Evolutionary conservation across 129 eudicot genomes (phyloP).

Genomic region (Chrysanthemum lavandulifolium): DNA sequence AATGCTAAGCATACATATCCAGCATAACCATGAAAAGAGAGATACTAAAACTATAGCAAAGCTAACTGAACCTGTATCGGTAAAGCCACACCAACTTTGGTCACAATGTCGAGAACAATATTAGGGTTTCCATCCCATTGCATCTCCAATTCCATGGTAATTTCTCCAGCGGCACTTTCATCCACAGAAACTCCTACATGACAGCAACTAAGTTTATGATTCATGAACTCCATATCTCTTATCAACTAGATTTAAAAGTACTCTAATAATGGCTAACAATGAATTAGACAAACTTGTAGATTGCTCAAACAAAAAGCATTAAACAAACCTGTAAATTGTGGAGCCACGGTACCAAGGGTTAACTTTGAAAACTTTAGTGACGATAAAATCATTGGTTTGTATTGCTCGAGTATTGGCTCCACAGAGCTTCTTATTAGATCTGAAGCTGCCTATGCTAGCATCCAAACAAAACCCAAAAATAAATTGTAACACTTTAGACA

Average conservation of each 20-base stretch:
- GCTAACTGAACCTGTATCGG: conserved; percentile 67
- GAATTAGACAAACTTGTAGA: too few species aligned
- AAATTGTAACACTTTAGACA: conserved; percentile 15
- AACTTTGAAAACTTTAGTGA: conserved; percentile 75
- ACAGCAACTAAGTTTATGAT: conserved; percentile 5
- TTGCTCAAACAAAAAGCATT: too few species aligned
- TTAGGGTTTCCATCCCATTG: conserved; percentile 98
- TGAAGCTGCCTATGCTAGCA: conserved; percentile 85
- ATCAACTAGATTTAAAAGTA: neutral
- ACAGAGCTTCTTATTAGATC: conserved; percentile 78
- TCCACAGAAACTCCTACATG: conserved; percentile 63
- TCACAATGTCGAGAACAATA: conserved; percentile 66
- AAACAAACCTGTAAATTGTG: conserved; percentile 79
- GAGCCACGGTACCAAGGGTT: conserved; percentile 96
- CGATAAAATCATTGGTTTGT: conserved; percentile 63
- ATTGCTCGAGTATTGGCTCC: conserved; percentile 91
- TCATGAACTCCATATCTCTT: conserved; percentile 16
- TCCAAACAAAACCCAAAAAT: conserved; percentile 21
- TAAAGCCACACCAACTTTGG: conserved; percentile 75
- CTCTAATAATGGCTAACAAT: too few species aligned
- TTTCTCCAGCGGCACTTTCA: conserved; percentile 54
- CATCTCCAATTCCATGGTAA: conserved; percentile 83
- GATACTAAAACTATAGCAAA: neutral
- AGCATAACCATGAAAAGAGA: too few species aligned
- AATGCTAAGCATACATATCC: too few species aligned